Base-by-base conservation (phyloP, 345 rosid species). In the Geranium rotundifolium region DNA sequence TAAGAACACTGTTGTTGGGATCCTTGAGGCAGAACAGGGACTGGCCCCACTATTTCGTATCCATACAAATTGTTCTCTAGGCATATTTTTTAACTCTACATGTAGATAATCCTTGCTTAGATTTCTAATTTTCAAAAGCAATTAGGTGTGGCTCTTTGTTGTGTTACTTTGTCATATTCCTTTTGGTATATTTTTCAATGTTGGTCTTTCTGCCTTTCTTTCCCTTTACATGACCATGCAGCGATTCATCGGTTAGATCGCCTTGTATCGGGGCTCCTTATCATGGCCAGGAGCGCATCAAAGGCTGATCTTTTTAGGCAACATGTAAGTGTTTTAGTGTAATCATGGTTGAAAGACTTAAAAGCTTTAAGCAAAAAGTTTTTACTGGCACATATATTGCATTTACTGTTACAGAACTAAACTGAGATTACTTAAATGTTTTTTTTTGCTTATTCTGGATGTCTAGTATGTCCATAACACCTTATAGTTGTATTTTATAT, bases 1-100 rank as follows among this genome's bases (percentile, higher is more conserved):
- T 50, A 93, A 93, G 83, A 93, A 93, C 79, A 93, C 96, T 4
- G 79, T 93, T 69, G 89, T 93, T 66, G 92, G 99, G 68, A 85
- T 93, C 80, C 97, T 93, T 73, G 84, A 86, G 69, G 97, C 97
- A 29, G 99, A 93, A 76, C 80, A 86, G 70, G 87, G 71, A 54
- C 61, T 90, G 68, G 85, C 87, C 49, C 80, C 96, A 69, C 64
- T 93, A 37, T 87, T 87, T 80, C 85, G 92, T 93, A 88, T 90
- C 97, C 97, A 34, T 34, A 34, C 41, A 34, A 34, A 8, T 34
- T 34, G 3, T 34, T 34, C 41, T 34, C 0, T 34, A 34, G 10
- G 41, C 41, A 34, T 34, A 34, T 34, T 34, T 5, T 34, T 34
- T 8, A 34, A 34, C 41, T 34, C 41, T 34, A 46, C 52, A 46